Conservation (phyloP, 2,329 filamentous ascomycete genomes). For the Coleophoma cylindrospora region DNA sequence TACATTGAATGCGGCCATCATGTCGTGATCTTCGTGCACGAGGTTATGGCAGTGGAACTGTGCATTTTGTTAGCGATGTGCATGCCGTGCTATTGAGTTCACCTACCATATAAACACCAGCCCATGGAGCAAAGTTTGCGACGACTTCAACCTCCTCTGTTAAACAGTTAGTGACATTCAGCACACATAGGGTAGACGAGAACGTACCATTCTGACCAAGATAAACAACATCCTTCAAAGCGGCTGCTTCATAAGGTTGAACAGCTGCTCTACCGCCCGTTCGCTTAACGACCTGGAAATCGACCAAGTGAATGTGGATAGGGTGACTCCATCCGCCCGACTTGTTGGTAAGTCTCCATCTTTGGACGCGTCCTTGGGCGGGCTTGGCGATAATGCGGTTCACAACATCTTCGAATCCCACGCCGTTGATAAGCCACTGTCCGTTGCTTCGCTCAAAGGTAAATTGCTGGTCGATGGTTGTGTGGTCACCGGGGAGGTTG, state of each 20-base stretch:
- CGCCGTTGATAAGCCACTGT: slow-evolving; percentile 47
- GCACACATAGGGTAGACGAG: background rate
- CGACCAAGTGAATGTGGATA: slow-evolving; percentile 53
- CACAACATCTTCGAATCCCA: slow-evolving; percentile 39
- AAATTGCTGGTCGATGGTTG: slow-evolving; percentile 37
- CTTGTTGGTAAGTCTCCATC: slow-evolving; percentile 25
- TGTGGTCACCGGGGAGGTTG: slow-evolving; percentile 30
- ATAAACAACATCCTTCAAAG: slow-evolving; percentile 54
- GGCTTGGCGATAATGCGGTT: slow-evolving; percentile 43
- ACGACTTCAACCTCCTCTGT: slow-evolving; percentile 43
- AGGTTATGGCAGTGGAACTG: slow-evolving; percentile 33
- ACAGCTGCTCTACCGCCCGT: slow-evolving; percentile 30
- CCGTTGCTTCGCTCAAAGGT: slow-evolving; percentile 38
- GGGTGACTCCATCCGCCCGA: slow-evolving; percentile 15
- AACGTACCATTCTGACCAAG: slow-evolving; percentile 33
- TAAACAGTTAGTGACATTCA: background rate
- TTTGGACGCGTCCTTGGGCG: slow-evolving; percentile 39
- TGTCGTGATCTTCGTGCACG: slow-evolving; percentile 26
- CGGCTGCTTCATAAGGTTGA: slow-evolving; percentile 46
- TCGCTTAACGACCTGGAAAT: slow-evolving; percentile 48
- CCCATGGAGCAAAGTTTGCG: slow-evolving; percentile 46
- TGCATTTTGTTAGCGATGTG: background rate
- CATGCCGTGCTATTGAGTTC: background rate
- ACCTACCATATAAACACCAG: slow-evolving; percentile 38
- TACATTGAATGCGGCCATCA: slow-evolving; percentile 26